Percentiles rank a stretch among this genome's conserved stretches.
phyloP scores from a whole-genome alignment of 805 yeast species.

The Ogataea neopini region DNA sequence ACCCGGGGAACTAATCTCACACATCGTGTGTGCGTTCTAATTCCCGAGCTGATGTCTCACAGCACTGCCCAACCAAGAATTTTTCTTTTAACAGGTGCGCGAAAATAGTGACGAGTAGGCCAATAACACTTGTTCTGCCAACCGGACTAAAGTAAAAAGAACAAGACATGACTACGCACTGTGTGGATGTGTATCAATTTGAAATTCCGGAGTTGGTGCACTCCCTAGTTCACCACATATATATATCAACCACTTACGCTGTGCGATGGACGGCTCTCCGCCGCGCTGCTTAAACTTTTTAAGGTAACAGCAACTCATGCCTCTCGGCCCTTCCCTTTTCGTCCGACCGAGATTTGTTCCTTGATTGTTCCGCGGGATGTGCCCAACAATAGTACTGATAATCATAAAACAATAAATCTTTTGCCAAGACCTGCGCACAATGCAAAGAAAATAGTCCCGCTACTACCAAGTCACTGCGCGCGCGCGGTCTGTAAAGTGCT shows the following conservation, averaged over 20 bases:
- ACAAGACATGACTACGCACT: no score
- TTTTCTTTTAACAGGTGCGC: neutral
- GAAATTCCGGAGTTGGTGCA: no score
- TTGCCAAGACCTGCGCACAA: neutral
- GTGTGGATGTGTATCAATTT: no score
- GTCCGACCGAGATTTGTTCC: conserved; percentile 8
- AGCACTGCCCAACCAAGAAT: neutral
- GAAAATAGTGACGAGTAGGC: neutral
- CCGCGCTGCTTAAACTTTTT: neutral
- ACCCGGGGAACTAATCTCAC: no score
- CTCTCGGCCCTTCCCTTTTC: conserved; percentile 1
- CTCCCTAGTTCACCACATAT: no score
- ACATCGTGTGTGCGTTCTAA: neutral
- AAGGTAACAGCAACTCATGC: neutral
- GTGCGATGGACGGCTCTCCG: neutral
- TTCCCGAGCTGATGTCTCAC: neutral
- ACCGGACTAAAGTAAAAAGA: no score
- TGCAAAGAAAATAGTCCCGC: conserved; percentile 7
- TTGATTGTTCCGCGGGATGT: conserved; percentile 3
- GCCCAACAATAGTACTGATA: neutral
- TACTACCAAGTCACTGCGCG: conserved; percentile 3
- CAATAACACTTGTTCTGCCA: no score
- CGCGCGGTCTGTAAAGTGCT: conserved; percentile 1
- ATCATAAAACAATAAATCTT: neutral
- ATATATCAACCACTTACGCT: no score